phyloP scores from a whole-genome alignment of 78 protist species.

The Bodo saltans region DNA sequence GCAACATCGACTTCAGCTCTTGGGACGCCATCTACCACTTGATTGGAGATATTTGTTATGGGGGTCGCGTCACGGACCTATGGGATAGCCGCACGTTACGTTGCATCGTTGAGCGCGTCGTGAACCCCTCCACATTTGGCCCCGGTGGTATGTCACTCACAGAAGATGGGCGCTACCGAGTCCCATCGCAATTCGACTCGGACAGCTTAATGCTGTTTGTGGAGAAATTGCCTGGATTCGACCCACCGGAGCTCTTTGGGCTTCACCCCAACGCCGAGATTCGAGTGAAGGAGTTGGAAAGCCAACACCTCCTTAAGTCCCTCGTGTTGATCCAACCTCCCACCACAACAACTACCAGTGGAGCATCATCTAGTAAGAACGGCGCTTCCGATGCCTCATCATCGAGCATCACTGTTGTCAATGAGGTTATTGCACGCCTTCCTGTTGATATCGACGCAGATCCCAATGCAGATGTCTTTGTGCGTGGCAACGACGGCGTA shows the following conservation, averaged over 20 bases:
- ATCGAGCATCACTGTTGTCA: neutral
- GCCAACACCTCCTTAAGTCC: neutral
- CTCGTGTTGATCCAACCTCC: neutral
- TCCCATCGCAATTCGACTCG: neutral
- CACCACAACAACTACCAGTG: neutral
- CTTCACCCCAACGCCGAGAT: slow-evolving; percentile 77
- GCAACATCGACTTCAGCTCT: slow-evolving; percentile 28
- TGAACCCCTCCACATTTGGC: neutral
- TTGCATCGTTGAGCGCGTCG: neutral
- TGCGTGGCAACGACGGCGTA: neutral
- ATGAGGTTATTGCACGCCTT: neutral
- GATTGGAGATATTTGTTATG: slow-evolving; percentile 75
- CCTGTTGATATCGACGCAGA: neutral
- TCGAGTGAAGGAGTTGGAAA: slow-evolving; percentile 15
- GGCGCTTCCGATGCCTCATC: neutral
- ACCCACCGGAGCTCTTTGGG: slow-evolving; percentile 77
- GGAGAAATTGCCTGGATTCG: slow-evolving; percentile 49
- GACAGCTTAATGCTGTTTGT: neutral
- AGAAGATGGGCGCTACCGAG: too few species aligned
- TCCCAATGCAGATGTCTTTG: neutral
- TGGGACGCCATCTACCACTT: slow-evolving; percentile 74
- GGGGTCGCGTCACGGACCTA: slow-evolving; percentile 81
- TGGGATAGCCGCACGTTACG: slow-evolving; percentile 53
- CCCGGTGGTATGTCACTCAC: neutral
- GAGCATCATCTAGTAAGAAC: neutral